Evolutionary conservation across 768 basidiomycete genomes (phyloP).

Genomic region (Multifurca ochricompacta): DNA sequence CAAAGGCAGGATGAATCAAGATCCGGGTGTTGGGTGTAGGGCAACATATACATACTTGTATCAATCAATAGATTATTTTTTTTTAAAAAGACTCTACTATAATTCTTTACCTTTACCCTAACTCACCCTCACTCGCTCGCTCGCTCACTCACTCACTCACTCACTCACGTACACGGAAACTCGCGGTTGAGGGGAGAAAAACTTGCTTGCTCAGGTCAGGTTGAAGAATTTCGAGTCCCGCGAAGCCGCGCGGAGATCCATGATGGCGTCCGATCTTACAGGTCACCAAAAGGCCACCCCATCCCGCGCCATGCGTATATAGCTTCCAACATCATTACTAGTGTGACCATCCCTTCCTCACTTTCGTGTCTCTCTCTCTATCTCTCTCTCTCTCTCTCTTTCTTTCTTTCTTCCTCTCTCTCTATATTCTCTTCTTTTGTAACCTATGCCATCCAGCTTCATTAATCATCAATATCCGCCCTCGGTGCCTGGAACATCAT

Average conservation of each 20-base stretch:
- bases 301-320: conserved; percentile 22
- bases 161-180: no score
- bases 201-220: neutral
- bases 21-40: conserved; percentile 8
- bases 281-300: conserved; percentile 10
- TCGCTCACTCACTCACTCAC: no score
- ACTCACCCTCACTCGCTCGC: no score
- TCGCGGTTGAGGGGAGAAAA: neutral
- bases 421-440: neutral
- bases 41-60: no score
- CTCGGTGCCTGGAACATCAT: conserved; percentile 13
- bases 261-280: conserved; percentile 20
- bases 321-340: conserved; percentile 19
- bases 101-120: no score
- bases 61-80: no score
- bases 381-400: conserved; percentile 1
- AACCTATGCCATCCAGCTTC: conserved; percentile 14
- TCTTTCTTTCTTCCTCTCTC: conserved; percentile 3
- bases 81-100: no score
- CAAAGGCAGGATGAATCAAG: conserved; percentile 1
- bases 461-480: conserved; percentile 19
- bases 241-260: conserved; percentile 20
- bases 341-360: conserved; percentile 10
- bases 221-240: conserved; percentile 7
- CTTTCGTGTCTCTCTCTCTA: conserved; percentile 10